Evolutionary conservation across 192 early-diverging fungal genomes (phyloP).

Genomic region (Dissophora ornata): DNA sequence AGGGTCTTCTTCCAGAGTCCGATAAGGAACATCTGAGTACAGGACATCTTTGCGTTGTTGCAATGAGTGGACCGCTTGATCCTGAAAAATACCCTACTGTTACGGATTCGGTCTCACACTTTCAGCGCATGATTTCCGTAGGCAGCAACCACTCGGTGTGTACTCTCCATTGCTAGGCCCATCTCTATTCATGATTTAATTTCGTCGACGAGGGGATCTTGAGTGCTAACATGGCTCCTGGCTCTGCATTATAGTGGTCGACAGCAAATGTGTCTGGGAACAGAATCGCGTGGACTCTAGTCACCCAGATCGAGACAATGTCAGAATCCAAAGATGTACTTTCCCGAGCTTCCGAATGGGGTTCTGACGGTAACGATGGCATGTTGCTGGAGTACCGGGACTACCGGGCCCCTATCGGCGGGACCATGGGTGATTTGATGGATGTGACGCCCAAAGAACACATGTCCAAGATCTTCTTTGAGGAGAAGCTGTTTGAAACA

Average conservation of each 20-base stretch:
- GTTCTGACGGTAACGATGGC: neutral
- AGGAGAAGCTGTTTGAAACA: slow-evolving; percentile 4
- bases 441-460: neutral
- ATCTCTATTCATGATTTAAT: too few species aligned
- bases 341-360: slow-evolving; percentile 22
- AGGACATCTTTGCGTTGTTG: slow-evolving; percentile 10
- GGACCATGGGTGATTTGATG: neutral
- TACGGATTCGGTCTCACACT: neutral
- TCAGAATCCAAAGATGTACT: neutral
- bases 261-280: slow-evolving; percentile 11
- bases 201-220: too few species aligned
- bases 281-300: slow-evolving; percentile 10
- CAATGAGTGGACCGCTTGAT: slow-evolving; percentile 13
- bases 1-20: neutral
- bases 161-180: too few species aligned
- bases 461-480: neutral
- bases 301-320: slow-evolving; percentile 7
- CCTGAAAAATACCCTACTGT: slow-evolving; percentile 8
- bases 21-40: neutral
- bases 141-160: slow-evolving; percentile 13
- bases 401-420: neutral
- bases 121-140: slow-evolving; percentile 2
- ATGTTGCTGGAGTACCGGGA: neutral
- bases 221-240: too few species aligned
- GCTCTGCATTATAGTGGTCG: slow-evolving; percentile 7